Percentiles rank a stretch among this genome's conserved stretches.
These are phyloP conservation scores for Violaceomyces palustris DNA, from an alignment of 1,284 basidiomycete genomes.

Conservation along the genomic window DNA sequence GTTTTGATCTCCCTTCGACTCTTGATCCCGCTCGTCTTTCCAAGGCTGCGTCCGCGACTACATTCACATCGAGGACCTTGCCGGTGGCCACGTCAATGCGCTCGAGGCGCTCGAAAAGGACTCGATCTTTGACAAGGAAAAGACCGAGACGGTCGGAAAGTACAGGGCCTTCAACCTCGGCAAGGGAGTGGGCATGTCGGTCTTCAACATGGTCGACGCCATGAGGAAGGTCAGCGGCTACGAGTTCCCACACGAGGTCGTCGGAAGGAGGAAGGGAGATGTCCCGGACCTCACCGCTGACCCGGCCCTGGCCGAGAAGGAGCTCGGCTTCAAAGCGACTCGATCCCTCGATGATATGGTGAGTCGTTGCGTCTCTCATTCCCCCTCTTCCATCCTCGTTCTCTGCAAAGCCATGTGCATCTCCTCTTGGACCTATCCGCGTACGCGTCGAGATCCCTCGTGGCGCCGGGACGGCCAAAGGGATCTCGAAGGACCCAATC, in stretches of 20 bases:
- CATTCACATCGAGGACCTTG: slow-evolving; percentile 92
- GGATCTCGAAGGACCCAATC: too few species aligned
- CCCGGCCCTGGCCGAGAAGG: slow-evolving; percentile 81
- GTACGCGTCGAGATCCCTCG: not conserved
- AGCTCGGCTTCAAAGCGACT: slow-evolving; percentile 86
- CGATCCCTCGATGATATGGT: slow-evolving; percentile 43
- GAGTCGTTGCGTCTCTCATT: not conserved
- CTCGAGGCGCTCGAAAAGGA: slow-evolving; percentile 74
- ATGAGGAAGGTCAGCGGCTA: slow-evolving; percentile 90
- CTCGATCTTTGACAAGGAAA: slow-evolving; percentile 56
- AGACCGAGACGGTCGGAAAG: slow-evolving; percentile 54
- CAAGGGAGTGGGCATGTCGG: slow-evolving; percentile 84
- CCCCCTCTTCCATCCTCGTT: not conserved
- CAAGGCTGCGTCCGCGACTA: slow-evolving; percentile 78
- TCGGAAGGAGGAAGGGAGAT: slow-evolving; percentile 81
- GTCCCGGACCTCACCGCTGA: slow-evolving; percentile 96
- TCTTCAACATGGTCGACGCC: slow-evolving; percentile 88
- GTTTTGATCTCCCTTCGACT: not conserved
- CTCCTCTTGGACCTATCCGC: not conserved
- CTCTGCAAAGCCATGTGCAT: too few species aligned
- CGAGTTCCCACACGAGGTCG: slow-evolving; percentile 70
- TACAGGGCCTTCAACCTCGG: slow-evolving; percentile 97
- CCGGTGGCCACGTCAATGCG: slow-evolving; percentile 85
- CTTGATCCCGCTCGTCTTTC: slow-evolving; percentile 3
- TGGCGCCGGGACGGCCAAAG: too few species aligned